Conservation (phyloP, 768 basidiomycete genomes). For the Suillus decipiens region DNA sequence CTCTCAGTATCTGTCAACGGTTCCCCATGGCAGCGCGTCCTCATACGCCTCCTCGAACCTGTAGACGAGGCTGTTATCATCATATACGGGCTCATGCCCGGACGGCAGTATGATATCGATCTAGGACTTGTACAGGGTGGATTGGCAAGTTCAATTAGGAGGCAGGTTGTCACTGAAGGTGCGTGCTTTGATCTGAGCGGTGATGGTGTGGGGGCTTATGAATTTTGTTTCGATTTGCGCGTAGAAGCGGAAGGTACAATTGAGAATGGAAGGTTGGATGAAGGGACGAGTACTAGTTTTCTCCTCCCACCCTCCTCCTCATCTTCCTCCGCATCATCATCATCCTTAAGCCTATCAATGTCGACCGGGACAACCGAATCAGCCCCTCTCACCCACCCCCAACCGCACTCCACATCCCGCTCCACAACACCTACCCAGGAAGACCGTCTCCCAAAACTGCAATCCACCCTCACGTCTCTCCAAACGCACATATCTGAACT, state of each 20-base stretch:
- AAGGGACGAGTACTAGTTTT: conserved; percentile 12
- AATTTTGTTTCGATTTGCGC: background rate
- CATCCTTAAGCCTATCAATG: conserved; percentile 29
- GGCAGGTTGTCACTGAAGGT: conserved; percentile 72
- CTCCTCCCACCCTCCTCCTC: conserved; percentile 3
- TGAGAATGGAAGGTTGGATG: conserved; percentile 27
- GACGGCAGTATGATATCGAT: conserved; percentile 89
- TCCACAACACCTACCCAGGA: conserved; percentile 49
- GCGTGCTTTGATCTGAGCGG: conserved; percentile 20
- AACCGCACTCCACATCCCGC: conserved; percentile 27
- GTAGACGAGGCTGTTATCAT: conserved; percentile 89
- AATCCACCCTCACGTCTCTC: conserved; percentile 63
- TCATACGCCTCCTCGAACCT: conserved; percentile 78
- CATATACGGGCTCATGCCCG: conserved; percentile 86
- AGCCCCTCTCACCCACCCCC: conserved; percentile 20
- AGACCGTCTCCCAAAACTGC: conserved; percentile 66
- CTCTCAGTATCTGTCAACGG: conserved; percentile 81
- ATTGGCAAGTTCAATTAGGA: conserved; percentile 47
- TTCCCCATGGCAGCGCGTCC: conserved; percentile 74
- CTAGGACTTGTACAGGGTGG: conserved; percentile 70
- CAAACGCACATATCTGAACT: conserved; percentile 70
- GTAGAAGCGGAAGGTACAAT: conserved; percentile 24
- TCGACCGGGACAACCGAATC: conserved; percentile 34
- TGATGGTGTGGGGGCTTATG: conserved; percentile 12
- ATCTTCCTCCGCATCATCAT: conserved; percentile 32